Conservation (phyloP, 352 stramenopile species). For the Peronosclerospora sorghi region DNA sequence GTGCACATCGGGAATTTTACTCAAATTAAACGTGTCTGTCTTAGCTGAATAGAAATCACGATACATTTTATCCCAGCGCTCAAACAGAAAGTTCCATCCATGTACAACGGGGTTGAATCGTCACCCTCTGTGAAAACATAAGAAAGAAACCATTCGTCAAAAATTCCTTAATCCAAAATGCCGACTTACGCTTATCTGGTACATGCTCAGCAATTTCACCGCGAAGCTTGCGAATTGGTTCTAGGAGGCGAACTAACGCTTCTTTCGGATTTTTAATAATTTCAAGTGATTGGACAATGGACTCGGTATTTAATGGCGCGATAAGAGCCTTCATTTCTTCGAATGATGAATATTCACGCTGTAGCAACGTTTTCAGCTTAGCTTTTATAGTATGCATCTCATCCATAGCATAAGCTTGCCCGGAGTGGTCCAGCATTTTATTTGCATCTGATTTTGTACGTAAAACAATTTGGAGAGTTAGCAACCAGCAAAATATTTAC, state of each 20-base stretch:
- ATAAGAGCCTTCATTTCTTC: conserved; percentile 59
- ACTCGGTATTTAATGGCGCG: conserved; percentile 62
- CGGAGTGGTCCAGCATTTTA: conserved; percentile 98
- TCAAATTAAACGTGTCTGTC: conserved; percentile 88
- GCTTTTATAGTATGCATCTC: conserved; percentile 73
- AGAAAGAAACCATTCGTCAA: not conserved
- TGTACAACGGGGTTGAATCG: conserved; percentile 86
- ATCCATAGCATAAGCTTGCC: conserved; percentile 94
- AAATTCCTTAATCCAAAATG: not conserved
- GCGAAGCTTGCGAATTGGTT: conserved; percentile 68
- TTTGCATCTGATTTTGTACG: conserved; percentile 49
- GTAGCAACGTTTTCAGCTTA: conserved; percentile 88
- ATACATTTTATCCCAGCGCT: conserved; percentile 91
- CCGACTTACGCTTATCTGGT: conserved; percentile 48
- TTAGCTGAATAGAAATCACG: conserved; percentile 91
- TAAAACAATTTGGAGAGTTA: not conserved
- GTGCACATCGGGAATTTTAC: conserved; percentile 95
- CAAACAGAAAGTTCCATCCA: conserved; percentile 94
- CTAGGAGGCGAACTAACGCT: conserved; percentile 49
- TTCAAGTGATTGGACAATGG: conserved; percentile 63
- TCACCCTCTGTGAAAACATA: conserved; percentile 37
- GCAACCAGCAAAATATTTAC: too few relatives aligned
- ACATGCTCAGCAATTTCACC: conserved; percentile 64
- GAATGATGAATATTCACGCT: conserved; percentile 54
- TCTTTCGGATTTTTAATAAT: conserved; percentile 80